Conservation (phyloP, 768 basidiomycete genomes). For the Gelatoporia subvermispora region DNA sequence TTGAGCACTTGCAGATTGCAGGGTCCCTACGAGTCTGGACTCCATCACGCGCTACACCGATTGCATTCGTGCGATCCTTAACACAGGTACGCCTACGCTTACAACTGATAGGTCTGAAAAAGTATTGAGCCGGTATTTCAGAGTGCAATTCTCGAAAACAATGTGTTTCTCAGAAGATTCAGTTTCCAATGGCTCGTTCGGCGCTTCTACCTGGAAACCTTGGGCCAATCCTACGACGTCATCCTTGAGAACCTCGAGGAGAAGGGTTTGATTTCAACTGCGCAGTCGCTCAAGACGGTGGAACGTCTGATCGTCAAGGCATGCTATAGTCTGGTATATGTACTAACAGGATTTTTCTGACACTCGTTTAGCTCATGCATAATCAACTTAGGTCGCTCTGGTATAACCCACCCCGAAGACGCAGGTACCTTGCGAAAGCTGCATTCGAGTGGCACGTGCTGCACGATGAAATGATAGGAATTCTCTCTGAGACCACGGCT, state of each 20-base stretch:
- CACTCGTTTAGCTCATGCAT: slow-evolving; percentile 44
- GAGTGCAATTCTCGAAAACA: slow-evolving; percentile 56
- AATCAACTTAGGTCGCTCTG: slow-evolving; percentile 58
- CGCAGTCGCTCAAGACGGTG: slow-evolving; percentile 34
- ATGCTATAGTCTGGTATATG: slow-evolving; percentile 1
- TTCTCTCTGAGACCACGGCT: slow-evolving; percentile 17
- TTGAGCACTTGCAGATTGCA: slow-evolving; percentile 31
- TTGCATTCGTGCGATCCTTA: slow-evolving; percentile 60
- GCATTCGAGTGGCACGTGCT: slow-evolving; percentile 63
- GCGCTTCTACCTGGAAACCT: slow-evolving; percentile 58
- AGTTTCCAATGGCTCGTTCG: slow-evolving; percentile 53
- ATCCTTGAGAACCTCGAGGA: slow-evolving; percentile 34
- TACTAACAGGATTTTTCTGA: background rate
- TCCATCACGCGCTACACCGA: slow-evolving; percentile 31
- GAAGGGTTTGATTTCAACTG: slow-evolving; percentile 30
- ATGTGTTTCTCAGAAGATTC: slow-evolving; percentile 47
- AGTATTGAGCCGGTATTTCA: slow-evolving; percentile 21
- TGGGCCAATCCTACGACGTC: slow-evolving; percentile 49
- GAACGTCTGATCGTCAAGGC: slow-evolving; percentile 37
- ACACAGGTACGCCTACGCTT: slow-evolving; percentile 56
- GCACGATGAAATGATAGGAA: slow-evolving; percentile 40
- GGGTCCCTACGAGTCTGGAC: slow-evolving; percentile 50
- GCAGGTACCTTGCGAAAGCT: slow-evolving; percentile 60
- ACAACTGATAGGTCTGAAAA: background rate
- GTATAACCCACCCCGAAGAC: slow-evolving; percentile 63